Evolutionary conservation across 441 rosid species (phyloP), one percentile per base, ranked within the genome.

Genomic region (Pelargonium australe): DNA sequence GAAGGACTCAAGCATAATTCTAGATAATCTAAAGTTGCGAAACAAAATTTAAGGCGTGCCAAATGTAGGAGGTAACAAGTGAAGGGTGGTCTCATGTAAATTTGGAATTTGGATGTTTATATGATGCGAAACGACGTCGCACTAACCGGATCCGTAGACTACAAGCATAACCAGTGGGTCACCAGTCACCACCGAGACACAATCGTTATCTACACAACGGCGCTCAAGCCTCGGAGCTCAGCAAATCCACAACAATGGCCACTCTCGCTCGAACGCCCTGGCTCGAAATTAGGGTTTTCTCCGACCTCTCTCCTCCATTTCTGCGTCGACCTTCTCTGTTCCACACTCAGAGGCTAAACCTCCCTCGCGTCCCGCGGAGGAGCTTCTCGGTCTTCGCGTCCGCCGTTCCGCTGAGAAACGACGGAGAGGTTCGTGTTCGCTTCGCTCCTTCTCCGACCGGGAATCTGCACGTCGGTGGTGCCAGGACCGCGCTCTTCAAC

Each of bases 401-500:
- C 53, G 71, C 82, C 0, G 9, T 43, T 11, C 70, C 68, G 31
- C 65, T 43, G 25, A 70, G 63, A n/a, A 62, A 14, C 23, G 80
- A 77, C 19, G 74, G 76, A 2, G 75, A 51, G 65, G 86, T 94
- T 43, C 85, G 98, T 55, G 98, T 91, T 16, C 98, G 97, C 70
- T 91, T 94, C 76, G 99, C 97, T 77, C 99, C 97, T 66, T 94
- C 99, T 43, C 99, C 99, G 0, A 94, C 99, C 45, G 97, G 98
- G 1, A 91, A 94, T 74, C 93, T 91, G 58, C 99, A 91, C 64
- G 99, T 94, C 31, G 97, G 99, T 13, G 96, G 99, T 65, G 99
- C 97, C 63, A 85, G 99, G 73, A 91, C 99, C 72, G 99, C 99
- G 67, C 97, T 94, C 28, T 94, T 91, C 80, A 94, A 94, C 76